Percentiles rank a stretch among this genome's conserved stretches.
Conservation (phyloP, 2,329 filamentous ascomycete species). For the Nothophaeocryptopus gaeumannii region DNA sequence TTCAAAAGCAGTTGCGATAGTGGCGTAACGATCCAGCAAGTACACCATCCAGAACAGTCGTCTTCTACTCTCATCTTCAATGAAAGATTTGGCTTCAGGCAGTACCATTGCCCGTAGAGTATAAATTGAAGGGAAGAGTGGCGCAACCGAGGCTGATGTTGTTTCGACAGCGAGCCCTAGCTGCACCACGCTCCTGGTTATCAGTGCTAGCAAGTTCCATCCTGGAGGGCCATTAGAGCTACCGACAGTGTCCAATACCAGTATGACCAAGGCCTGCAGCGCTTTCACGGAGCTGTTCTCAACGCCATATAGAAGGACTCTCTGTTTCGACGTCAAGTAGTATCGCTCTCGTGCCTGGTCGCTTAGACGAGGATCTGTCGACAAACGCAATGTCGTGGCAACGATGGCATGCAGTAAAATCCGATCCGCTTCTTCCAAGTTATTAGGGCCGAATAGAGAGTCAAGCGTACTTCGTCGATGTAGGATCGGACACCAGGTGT, state of each 20-base stretch:
- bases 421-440: conserved; percentile 75
- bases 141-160: conserved; percentile 74
- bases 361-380: conserved; percentile 70
- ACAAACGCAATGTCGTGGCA: conserved; percentile 81
- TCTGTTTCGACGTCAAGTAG: conserved; percentile 77
- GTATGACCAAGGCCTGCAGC: conserved; percentile 80
- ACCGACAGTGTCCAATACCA: conserved; percentile 80
- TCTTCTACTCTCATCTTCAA: conserved; percentile 82
- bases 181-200: conserved; percentile 84
- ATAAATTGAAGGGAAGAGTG: conserved; percentile 80
- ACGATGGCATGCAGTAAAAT: conserved; percentile 86
- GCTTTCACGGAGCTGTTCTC: conserved; percentile 88
- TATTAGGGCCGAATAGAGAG: conserved; percentile 72
- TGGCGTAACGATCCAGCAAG: conserved; percentile 83
- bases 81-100: conserved; percentile 77
- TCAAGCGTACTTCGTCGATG: conserved; percentile 77
- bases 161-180: conserved; percentile 80
- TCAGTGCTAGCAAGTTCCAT: conserved; percentile 87
- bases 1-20: conserved; percentile 86
- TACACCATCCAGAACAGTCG: conserved; percentile 95
- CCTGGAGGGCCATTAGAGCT: conserved; percentile 86
- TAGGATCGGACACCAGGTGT: conserved; percentile 78
- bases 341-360: conserved; percentile 71
- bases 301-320: conserved; percentile 80
- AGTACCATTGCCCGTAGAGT: conserved; percentile 81